These are phyloP conservation scores for Lycium ferocissimum DNA, from an alignment of 257 asterid genomes.

Conservation along the genomic window DNA sequence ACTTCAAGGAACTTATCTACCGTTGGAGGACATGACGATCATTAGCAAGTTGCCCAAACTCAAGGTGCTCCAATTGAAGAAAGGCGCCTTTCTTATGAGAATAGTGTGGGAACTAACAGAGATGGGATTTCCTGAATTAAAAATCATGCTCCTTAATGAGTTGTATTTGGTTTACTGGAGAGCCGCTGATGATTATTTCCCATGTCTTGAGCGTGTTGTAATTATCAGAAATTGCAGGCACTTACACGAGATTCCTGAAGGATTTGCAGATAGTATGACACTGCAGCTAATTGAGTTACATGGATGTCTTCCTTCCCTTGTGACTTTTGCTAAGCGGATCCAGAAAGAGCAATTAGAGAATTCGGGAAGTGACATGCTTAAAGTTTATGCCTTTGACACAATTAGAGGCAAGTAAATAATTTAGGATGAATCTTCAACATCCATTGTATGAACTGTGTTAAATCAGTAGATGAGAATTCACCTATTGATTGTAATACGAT, in stretches of 20 bases:
- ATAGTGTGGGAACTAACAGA: too few species aligned
- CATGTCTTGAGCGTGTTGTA: too few species aligned
- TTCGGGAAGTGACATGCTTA: too few species aligned
- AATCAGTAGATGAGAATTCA: background rate
- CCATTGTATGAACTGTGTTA: background rate
- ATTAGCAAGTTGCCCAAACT: too few species aligned
- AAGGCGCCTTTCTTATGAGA: too few species aligned
- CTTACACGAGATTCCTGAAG: background rate
- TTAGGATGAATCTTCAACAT: background rate
- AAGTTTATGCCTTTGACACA: too few species aligned
- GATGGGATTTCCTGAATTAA: slow-evolving; percentile 21
- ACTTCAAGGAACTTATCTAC: too few species aligned
- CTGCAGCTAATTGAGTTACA: background rate
- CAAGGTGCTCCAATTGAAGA: too few species aligned
- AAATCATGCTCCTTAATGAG: background rate
- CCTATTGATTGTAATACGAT: background rate
- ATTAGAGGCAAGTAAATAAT: too few species aligned
- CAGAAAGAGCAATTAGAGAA: too few species aligned
- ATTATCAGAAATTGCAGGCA: too few species aligned
- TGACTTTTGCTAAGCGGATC: background rate
- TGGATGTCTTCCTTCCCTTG: background rate
- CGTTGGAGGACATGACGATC: too few species aligned
- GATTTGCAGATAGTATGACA: background rate
- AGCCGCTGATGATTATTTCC: background rate
- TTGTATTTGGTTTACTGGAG: background rate